Evolutionary conservation across 306 rosid genomes (phyloP).

Genomic region (Prunus mongolica): DNA sequence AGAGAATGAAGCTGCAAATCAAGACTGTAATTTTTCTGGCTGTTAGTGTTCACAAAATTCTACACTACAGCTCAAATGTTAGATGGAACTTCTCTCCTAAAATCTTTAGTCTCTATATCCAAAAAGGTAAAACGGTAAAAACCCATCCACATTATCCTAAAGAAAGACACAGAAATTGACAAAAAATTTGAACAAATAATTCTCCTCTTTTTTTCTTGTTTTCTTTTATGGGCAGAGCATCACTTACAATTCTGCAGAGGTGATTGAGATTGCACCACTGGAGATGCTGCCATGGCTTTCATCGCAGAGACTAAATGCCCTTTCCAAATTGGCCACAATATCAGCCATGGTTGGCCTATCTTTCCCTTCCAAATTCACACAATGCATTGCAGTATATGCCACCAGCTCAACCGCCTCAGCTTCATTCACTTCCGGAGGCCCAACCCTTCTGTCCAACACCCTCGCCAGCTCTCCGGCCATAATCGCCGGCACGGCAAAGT

Average conservation of each 20-base stretch:
- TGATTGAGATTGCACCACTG: conserved; percentile 57
- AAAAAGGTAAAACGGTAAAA: conserved; percentile 4
- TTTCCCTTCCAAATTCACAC: conserved; percentile 91
- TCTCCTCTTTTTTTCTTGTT: background rate
- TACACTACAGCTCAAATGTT: conserved; percentile 27
- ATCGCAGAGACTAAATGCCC: conserved; percentile 63
- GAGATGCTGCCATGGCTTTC: conserved; percentile 59
- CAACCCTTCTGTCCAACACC: conserved; percentile 69
- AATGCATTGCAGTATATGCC: conserved; percentile 69
- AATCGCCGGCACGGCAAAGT: conserved; percentile 73
- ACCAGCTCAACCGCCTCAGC: conserved; percentile 79
- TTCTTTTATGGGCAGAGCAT: background rate
- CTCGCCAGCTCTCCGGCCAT: conserved; percentile 61
- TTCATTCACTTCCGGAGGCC: conserved; percentile 54
- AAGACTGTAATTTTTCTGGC: conserved; percentile 12
- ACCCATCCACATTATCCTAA: background rate
- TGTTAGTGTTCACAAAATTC: conserved; percentile 25
- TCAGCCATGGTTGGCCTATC: conserved; percentile 90
- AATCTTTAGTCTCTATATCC: conserved; percentile 15
- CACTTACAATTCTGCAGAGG: conserved; percentile 43
- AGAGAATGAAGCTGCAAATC: background rate
- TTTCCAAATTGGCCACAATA: conserved; percentile 75
- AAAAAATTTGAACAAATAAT: conserved; percentile 28
- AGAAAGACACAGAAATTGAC: background rate
- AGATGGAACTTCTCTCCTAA: conserved; percentile 19